These are phyloP conservation scores for Phoma sp. DNA, from an alignment of 2,329 filamentous ascomycete species.

Conservation along the genomic window DNA sequence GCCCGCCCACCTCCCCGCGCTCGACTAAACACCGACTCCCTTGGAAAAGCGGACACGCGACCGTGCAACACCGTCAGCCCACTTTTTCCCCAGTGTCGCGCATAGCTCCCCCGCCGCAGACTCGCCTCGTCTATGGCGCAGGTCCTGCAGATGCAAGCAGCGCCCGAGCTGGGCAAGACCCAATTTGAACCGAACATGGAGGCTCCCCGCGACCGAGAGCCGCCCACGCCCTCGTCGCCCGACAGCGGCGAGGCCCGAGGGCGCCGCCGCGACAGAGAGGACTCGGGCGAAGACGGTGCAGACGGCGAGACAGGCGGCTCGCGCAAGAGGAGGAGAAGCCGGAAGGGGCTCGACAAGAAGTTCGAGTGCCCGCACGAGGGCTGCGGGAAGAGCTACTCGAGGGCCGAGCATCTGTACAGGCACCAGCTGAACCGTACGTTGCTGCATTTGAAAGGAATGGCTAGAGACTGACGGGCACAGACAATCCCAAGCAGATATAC, in stretches of 20 bases:
- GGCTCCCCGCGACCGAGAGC: conserved; percentile 35
- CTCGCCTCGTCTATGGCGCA: conserved; percentile 40
- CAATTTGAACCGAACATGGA: conserved; percentile 48
- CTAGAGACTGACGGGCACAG: conserved; percentile 52
- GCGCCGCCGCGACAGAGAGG: conserved; percentile 47
- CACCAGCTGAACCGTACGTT: conserved; percentile 90
- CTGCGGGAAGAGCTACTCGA: conserved; percentile 95
- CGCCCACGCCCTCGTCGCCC: conserved; percentile 44
- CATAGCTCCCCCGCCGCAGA: conserved; percentile 5
- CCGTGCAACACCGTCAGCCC: conserved; percentile 17
- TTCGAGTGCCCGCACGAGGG: conserved; percentile 77
- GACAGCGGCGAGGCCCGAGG: conserved; percentile 46
- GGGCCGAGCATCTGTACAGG: conserved; percentile 94
- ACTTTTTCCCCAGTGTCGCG: conserved; percentile 14
- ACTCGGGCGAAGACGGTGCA: conserved; percentile 36
- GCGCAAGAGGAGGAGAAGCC: conserved; percentile 71
- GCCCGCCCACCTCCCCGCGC: conserved; percentile 8
- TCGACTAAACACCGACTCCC: conserved; percentile 7
- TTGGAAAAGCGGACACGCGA: conserved; percentile 10
- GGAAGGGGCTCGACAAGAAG: conserved; percentile 80
- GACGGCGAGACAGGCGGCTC: conserved; percentile 43
- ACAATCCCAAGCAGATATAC: conserved; percentile 94
- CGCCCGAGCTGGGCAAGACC: conserved; percentile 45
- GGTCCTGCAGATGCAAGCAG: conserved; percentile 49
- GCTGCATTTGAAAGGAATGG: neutral